These are phyloP conservation scores for Fraxinus angustifolia DNA, from an alignment of 305 asterid genomes.

Conservation along the genomic window DNA sequence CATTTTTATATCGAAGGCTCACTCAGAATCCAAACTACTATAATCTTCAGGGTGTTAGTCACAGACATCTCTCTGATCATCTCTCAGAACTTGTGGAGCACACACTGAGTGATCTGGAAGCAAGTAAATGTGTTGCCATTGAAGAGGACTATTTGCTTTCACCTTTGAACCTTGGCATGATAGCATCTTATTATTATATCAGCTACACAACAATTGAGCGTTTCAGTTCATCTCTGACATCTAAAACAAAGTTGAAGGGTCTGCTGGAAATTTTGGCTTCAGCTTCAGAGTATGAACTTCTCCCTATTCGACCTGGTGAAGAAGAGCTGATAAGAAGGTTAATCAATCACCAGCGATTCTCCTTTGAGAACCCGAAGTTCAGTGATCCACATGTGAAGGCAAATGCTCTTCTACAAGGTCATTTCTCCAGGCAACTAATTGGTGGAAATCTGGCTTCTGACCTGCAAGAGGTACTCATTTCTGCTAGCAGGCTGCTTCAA, in stretches of 20 bases:
- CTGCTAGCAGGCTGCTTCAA: constrained; percentile 75
- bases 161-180: constrained; percentile 82
- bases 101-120: constrained; percentile 67
- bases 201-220: constrained; percentile 91
- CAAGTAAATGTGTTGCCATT: constrained; percentile 68
- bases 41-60: constrained; percentile 87
- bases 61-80: constrained; percentile 85
- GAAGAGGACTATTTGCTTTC: constrained; percentile 68
- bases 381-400: constrained; percentile 82
- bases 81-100: constrained; percentile 82
- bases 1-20: constrained; percentile 87
- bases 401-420: constrained; percentile 83
- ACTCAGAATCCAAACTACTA: constrained; percentile 94
- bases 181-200: constrained; percentile 83
- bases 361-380: constrained; percentile 64
- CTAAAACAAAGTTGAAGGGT: constrained; percentile 83
- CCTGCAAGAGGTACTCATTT: constrained; percentile 75
- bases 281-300: constrained; percentile 77
- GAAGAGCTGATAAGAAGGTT: constrained; percentile 72
- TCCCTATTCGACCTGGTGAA: constrained; percentile 81
- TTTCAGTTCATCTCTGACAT: constrained; percentile 71
- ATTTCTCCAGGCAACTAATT: constrained; percentile 71
- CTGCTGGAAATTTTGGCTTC: constrained; percentile 78
- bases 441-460: constrained; percentile 75
- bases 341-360: constrained; percentile 74